Evolutionary conservation across 768 basidiomycete species (phyloP).

Genomic region (Auricularia sp.): DNA sequence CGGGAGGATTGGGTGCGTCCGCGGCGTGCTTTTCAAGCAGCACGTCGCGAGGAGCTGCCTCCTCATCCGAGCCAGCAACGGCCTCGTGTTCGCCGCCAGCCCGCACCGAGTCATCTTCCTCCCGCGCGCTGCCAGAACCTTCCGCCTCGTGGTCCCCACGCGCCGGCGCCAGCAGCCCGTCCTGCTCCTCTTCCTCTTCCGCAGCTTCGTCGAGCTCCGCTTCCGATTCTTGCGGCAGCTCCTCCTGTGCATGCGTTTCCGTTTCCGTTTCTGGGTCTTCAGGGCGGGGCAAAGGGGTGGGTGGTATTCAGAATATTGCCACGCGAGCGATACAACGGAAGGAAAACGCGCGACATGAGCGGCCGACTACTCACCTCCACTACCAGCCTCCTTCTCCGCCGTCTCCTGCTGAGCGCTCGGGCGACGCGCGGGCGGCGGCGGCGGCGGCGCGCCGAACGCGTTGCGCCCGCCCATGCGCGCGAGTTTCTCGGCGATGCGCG

Average conservation of each 20-base stretch:
- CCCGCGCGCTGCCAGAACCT: too few species aligned
- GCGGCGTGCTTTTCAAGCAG: too few species aligned
- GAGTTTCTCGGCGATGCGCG: constrained; percentile 48
- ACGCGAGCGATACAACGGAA: background rate
- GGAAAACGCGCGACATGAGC: background rate
- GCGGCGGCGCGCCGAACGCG: constrained; percentile 35
- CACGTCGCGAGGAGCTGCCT: too few species aligned
- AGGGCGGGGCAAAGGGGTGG: background rate
- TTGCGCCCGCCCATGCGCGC: constrained; percentile 57
- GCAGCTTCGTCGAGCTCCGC: background rate
- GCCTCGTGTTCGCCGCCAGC: too few species aligned
- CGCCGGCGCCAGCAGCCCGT: too few species aligned
- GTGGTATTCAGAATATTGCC: background rate
- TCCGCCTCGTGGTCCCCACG: too few species aligned
- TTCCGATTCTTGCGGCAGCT: background rate
- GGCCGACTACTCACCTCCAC: background rate
- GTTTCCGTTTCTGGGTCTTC: too few species aligned
- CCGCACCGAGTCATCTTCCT: too few species aligned
- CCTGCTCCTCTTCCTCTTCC: too few species aligned
- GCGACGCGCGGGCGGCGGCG: constrained; percentile 20
- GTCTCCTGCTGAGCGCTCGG: background rate
- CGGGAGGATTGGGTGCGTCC: too few species aligned
- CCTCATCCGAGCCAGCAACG: too few species aligned
- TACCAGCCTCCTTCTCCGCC: background rate
- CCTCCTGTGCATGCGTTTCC: too few species aligned